These are phyloP conservation scores for Chaetoceros tenuissimus DNA, from an alignment of 108 stramenopile genomes.

Conservation along the genomic window DNA sequence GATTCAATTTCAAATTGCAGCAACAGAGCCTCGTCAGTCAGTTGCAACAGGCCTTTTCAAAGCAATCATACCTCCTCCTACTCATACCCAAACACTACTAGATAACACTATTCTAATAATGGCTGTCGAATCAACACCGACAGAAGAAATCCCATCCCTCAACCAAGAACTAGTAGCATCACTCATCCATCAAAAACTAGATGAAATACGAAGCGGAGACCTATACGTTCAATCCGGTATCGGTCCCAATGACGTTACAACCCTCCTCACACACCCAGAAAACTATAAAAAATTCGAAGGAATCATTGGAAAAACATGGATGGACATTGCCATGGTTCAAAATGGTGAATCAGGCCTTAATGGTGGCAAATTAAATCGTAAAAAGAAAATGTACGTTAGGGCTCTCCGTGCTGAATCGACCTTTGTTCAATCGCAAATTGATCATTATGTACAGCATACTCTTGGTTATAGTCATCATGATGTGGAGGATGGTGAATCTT, in stretches of 20 bases:
- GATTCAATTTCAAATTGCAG: too few species aligned
- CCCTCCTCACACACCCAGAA: neutral
- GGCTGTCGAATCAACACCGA: constrained; percentile 12
- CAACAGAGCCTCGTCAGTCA: too few species aligned
- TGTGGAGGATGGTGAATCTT: neutral
- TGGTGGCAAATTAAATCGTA: neutral
- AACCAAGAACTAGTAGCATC: constrained; percentile 9
- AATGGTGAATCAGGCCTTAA: neutral
- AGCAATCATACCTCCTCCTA: too few species aligned
- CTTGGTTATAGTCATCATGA: neutral
- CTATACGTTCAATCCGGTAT: neutral
- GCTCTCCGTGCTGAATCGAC: neutral
- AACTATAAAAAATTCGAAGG: neutral
- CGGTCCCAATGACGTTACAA: neutral
- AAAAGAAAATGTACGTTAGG: neutral
- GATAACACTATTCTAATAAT: too few species aligned
- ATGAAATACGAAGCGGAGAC: neutral
- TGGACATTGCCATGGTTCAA: neutral
- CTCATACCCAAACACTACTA: too few species aligned
- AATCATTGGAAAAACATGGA: neutral
- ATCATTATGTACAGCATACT: neutral
- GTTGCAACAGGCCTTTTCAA: too few species aligned
- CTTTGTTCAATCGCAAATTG: neutral
- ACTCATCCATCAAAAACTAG: neutral
- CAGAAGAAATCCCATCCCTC: neutral